Evolutionary conservation across 2,329 filamentous ascomycete genomes (phyloP), one percentile per base, ranked within the genome.

Genomic region (Thyridium curvatum): DNA sequence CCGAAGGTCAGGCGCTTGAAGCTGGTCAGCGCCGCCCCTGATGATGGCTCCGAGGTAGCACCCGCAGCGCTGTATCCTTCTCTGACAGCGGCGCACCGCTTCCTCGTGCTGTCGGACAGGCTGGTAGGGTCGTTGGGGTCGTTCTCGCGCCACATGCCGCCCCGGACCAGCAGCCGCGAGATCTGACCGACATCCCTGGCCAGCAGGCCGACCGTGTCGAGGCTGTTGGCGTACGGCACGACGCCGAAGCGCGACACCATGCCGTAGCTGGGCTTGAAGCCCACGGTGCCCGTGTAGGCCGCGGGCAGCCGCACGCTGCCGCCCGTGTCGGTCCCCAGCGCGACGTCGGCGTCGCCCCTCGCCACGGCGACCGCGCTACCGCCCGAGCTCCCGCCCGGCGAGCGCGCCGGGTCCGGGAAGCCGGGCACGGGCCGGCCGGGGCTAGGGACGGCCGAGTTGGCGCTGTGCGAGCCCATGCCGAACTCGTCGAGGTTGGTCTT

Each of bases 181-280:
- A 84, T 71, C 2, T 54, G 57, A n/a, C 54, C 58, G 1, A 79
- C 75, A 4, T 65, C 67, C 34, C 58, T 64, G 1, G 81, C 79
- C 32, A 95, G 50, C 4, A 95, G 70, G 0, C 90, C 90, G 8
- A 96, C 87, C 0, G 90, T 95, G 55, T 96, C 90, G 8, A 96
- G 67, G 2, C 87, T 94, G 59, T 96, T 95, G 8, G 90, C 90
- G 56, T 96, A 96, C 12, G 88, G 84, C 36, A 96, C 78, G 3
- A 96, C 86, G 2, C 90, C 90, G 69, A 82, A 87, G 42, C 90
- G 74, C 33, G 87, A 94, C 21, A 96, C 61, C 64, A 91, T 74
- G 13, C 90, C 90, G 55, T 96, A 96, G 18, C 86, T 93, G 2
- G 90, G 90, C 61, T 96, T 95, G 62, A 90, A 94, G 0, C 90